Evolutionary conservation across 148 eudicot genomes (phyloP), one percentile per base, ranked within the genome.

Genomic region (Vaccinium macrocarpon): DNA sequence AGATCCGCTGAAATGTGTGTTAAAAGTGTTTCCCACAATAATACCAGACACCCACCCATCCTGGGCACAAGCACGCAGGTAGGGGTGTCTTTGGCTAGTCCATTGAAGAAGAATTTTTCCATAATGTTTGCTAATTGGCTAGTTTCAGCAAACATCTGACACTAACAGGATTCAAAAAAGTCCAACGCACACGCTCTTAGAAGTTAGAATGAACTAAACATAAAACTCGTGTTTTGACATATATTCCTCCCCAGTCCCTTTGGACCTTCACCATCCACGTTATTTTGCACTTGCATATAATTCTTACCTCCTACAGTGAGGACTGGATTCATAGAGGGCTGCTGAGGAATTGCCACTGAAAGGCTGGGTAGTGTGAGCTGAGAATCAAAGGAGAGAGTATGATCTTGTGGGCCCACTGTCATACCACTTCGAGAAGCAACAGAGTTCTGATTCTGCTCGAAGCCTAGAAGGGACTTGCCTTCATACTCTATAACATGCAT

Each of bases 401-500:
- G 87, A 87, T 68, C 73, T 27, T 88, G 91, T 53, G 90, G 89
- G 70, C 85, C 73, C 15, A 84, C 35, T 38, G 86, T 82, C 76
- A 84, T 85, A 84, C 87, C 94, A 81, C 57, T 85, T 77, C 85
- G 85, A 35, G 94, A 85, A 87, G 88, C 55, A 87, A 80, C 88
- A 21, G 90, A 89, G 68, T 83, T 83, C 74, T 86, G 89, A 68
- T 86, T 89, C 81, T 92, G 94, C 59, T 92, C 87, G 75, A 93
- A 90, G 87, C 94, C 85, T 81, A 92, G 82, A 15, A 93, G 95
- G 78, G 98, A 92, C 81, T 95, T 95, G 80, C 95, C 91, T 86
- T 95, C 98, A 78, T 97, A 97, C 86, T 97, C 99, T 64, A 93
- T 88, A 79, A 95, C 98, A 85, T 93, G 90, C 91, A 90, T 91